Evolutionary conservation across 176 grass and related monocot genomes (phyloP), one percentile per base, ranked within the genome.

Genomic region (Oryza glumipatula): DNA sequence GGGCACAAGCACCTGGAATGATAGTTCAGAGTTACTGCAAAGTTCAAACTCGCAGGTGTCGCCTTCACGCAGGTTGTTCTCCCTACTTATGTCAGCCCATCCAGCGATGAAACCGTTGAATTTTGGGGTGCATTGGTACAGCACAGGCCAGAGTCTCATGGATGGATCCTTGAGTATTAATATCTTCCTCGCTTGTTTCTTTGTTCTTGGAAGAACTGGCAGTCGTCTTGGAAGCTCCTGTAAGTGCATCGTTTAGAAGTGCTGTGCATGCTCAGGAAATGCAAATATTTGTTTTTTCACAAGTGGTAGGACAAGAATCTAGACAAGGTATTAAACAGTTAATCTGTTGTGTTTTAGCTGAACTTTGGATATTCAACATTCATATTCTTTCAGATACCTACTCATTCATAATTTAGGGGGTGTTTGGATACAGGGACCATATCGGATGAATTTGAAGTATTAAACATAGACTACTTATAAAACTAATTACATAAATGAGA

Each of bases 51-150:
- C 87, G 68, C 89, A 91, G 19, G 45, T 45, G 64, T 88, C 80
- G 1, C 88, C 90, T 76, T 83, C 38, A 1, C 19, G 39, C 73
- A 88, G 71, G 49, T 72, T 32, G 86, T 92, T 90, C 81, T 89
- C 82, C 58, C 65, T 78, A 60, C 70, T 72, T 43, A 90, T 74
- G 69, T 95, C 85, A 48, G 76, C 83, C 83, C 90, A 93, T 3
- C 90, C 90, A 32, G 61, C 26, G 66, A 89, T 81, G 67, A 89
- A 93, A 19, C 83, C 94, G 4, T 74, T 83, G 83, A 95, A 95
- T 23, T 75, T 79, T 2, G 79, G 52, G 10, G 83, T 88, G 65
- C 82, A 82, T 11, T 92, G 84, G 80, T 90, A 95, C 11, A 90
- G 68, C 68, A 89, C 86, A 19, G 85, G 90, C 93, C 93, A 92